Evolutionary conservation across 139 green algal genomes (phyloP).

Genomic region (Micractinium conductrix): DNA sequence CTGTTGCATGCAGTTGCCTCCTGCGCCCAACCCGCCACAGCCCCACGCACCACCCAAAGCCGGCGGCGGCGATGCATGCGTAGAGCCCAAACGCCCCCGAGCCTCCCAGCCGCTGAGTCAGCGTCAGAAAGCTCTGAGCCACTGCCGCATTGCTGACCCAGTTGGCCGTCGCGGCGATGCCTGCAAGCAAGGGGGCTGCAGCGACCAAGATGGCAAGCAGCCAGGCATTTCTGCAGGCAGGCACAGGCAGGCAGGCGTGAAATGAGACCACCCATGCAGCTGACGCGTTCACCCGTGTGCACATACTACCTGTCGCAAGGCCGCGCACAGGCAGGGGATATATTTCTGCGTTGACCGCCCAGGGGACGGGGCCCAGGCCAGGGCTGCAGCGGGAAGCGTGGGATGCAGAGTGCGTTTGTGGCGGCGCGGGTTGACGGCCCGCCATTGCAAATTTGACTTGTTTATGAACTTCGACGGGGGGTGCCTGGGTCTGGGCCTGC

Average conservation of each 20-base stretch:
- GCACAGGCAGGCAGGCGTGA: background rate
- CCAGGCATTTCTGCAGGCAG: background rate
- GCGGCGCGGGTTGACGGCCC: too few relatives aligned
- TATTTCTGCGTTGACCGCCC: conserved; percentile 81
- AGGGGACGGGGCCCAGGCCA: conserved; percentile 78
- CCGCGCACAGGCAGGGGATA: conserved; percentile 64
- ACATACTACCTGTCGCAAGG: conserved; percentile 27
- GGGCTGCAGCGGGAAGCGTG: too few relatives aligned
- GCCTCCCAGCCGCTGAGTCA: conserved; percentile 54
- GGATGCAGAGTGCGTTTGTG: too few relatives aligned
- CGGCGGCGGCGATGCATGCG: conserved; percentile 42
- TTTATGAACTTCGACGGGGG: too few relatives aligned
- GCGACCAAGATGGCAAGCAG: background rate
- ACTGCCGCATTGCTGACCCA: conserved; percentile 77
- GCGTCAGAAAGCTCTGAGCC: conserved; percentile 68
- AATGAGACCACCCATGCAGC: background rate
- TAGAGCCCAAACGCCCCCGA: conserved; percentile 65
- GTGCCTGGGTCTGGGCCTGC: too few relatives aligned
- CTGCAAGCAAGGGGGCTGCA: background rate
- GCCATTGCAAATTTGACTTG: too few relatives aligned
- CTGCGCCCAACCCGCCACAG: too few relatives aligned
- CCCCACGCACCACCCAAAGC: conserved; percentile 57
- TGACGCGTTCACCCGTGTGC: background rate
- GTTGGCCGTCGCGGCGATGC: conserved; percentile 70
- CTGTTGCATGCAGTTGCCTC: too few relatives aligned